phyloP scores from a whole-genome alignment of 2,329 filamentous ascomycete genomes.

The Pseudogymnoascus destructans region DNA sequence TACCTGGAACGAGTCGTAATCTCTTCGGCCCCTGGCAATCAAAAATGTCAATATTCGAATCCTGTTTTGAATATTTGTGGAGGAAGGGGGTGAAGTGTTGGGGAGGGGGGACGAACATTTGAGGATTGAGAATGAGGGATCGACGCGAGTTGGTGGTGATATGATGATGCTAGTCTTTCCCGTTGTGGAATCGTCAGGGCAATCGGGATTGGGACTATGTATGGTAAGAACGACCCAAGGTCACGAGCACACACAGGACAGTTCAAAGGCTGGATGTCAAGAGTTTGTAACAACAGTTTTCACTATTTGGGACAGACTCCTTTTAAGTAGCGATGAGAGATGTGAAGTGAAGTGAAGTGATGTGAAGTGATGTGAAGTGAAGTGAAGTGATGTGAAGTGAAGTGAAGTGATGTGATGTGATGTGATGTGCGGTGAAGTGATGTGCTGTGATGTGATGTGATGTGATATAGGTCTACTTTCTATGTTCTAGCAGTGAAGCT shows the following conservation, averaged over 20 bases:
- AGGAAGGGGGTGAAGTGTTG: not conserved
- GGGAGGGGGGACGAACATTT: not conserved
- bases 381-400: too few species aligned
- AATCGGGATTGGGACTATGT: not conserved
- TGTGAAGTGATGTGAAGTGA: too few species aligned
- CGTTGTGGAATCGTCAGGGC: slow-evolving; percentile 1
- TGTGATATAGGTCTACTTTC: not conserved
- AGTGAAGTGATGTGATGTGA: too few species aligned
- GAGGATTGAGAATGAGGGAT: not conserved
- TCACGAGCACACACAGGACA: slow-evolving; percentile 1
- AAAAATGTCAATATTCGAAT: not conserved
- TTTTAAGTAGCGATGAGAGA: not conserved
- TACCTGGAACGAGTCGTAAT: slow-evolving; percentile 12
- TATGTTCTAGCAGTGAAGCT: not conserved
- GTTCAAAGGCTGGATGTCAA: not conserved
- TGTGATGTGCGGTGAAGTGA: too few species aligned
- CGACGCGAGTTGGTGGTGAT: not conserved
- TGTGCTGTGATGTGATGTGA: not conserved
- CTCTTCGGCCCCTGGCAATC: slow-evolving; percentile 11
- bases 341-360: not conserved
- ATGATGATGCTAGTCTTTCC: not conserved
- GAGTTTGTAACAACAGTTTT: not conserved
- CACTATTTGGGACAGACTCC: not conserved
- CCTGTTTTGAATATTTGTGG: not conserved
- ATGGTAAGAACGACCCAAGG: not conserved